Evolutionary conservation across 352 stramenopile species (phyloP).

Genomic region (Blastocystis hominis): DNA sequence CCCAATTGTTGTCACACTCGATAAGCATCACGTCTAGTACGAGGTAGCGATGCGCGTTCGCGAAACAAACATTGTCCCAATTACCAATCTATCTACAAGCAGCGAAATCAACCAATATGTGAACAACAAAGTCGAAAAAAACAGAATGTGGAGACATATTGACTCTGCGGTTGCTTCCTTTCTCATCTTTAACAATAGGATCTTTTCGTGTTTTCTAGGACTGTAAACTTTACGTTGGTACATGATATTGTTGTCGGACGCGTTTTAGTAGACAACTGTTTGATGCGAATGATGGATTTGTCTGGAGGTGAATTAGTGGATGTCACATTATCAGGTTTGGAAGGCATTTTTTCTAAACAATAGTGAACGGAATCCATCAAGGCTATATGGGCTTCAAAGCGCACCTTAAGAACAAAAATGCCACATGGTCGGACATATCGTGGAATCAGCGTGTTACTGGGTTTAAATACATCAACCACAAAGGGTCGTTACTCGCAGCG

Average conservation of each 20-base stretch:
- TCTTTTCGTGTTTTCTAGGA: slow-evolving; percentile 11
- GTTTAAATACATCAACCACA: slow-evolving; percentile 38
- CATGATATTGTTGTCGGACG: slow-evolving; percentile 8
- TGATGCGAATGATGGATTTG: slow-evolving; percentile 40
- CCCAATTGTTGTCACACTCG: neutral
- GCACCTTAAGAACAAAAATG: neutral
- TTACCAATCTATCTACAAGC: neutral
- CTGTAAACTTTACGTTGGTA: neutral
- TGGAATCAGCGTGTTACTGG: slow-evolving; percentile 16
- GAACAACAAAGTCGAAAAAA: neutral
- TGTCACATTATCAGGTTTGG: neutral
- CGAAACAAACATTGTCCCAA: neutral
- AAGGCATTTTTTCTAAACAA: neutral
- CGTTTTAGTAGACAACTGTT: slow-evolving; percentile 12
- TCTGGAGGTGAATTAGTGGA: neutral
- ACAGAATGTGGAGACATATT: neutral
- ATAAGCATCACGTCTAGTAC: neutral
- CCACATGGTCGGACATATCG: neutral
- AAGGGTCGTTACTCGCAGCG: neutral
- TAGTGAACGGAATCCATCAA: slow-evolving; percentile 27
- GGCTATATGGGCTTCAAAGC: neutral
- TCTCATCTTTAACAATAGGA: neutral
- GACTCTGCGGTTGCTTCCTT: neutral
- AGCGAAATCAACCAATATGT: neutral
- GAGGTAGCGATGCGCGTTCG: neutral